A percentile compares a stretch with the other conserved stretches of the same genome.
Evolutionary conservation across 2,329 filamentous ascomycete species (phyloP).

Genomic region (Calonectria henricotiae): DNA sequence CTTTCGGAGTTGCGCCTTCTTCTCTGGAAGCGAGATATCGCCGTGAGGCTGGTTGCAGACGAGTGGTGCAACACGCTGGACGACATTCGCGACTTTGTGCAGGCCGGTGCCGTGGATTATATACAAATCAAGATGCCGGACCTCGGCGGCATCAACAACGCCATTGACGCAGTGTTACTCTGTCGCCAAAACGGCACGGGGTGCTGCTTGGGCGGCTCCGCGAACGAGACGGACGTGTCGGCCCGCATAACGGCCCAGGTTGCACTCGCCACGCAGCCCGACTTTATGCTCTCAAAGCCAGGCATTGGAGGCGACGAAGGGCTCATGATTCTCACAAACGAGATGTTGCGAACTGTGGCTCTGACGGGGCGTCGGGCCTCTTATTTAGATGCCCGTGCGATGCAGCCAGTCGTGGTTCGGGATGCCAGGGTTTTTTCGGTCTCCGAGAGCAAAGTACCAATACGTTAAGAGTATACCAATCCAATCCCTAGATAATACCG

Average conservation of each 20-base stretch:
- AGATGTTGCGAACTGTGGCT: background rate
- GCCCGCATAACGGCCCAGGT: slow-evolving; percentile 11
- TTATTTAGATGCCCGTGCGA: background rate
- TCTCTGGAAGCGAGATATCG: background rate
- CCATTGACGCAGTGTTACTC: background rate
- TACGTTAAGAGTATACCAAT: background rate
- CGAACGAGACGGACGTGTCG: slow-evolving; percentile 5
- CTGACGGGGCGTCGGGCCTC: background rate
- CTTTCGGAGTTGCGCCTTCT: background rate
- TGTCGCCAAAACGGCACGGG: background rate
- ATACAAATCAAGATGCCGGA: slow-evolving; percentile 13
- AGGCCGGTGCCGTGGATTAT: background rate
- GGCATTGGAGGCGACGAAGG: slow-evolving; percentile 6
- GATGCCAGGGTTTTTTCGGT: background rate
- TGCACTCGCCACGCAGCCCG: background rate
- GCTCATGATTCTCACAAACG: slow-evolving; percentile 5
- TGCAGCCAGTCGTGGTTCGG: background rate
- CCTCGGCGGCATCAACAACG: background rate
- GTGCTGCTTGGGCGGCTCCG: background rate
- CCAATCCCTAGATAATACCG: background rate
- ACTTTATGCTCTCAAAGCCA: background rate
- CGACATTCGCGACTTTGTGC: slow-evolving; percentile 16
- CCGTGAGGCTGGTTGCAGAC: slow-evolving; percentile 1
- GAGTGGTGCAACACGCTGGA: slow-evolving; percentile 17
- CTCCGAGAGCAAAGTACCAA: background rate